Evolutionary conservation across 2,329 filamentous ascomycete genomes (phyloP), one percentile per base, ranked within the genome.

Genomic region (Tolypocladium sp.): DNA sequence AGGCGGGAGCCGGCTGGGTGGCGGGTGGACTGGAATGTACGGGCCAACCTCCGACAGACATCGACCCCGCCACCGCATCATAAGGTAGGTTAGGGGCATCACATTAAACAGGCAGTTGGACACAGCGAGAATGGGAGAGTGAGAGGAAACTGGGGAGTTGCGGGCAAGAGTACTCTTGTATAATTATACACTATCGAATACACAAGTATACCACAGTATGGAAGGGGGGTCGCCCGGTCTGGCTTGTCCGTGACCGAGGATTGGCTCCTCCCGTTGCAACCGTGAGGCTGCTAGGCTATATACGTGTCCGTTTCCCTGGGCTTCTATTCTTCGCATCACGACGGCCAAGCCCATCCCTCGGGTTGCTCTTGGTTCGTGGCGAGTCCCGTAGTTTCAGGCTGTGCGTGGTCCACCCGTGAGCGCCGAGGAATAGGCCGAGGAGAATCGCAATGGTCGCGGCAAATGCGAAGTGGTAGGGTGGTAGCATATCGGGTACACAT

Each of bases 401-500:
- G 27, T 30, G 22, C 25, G 25, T 49, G 13, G 44, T 10, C 13
- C 40, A 41, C 3, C 42, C 42, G 22, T 27, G 22, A 7, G 44
- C 44, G 25, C 17, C 25, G 44, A 20, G 30, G 9, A 27, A 7
- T 15, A 20, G 27, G 46, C 9, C 30, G 30, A 35, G 17, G 27
- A 15, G 20, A 5, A n/a, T 35, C 27, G 17, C 10, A 52, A n/a
- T 20, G 49, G 30, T 52, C 30, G 49, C 20, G 30, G 30, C 49
- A 52, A 30, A n/a, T 42, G 54, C 54, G 38, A 12, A 56, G 25
- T 20, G 25, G 15, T 7, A 8, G 38, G 38, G 30, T 25, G 37
- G 63, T 66, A 66, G 63, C 66, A 62, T 66, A 65, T 68, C 62
- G 64, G 67, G 66, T 68, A 69, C 69, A 66, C 66, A 68, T 67